Evolutionary conservation across 306 rosid species (phyloP), one percentile per base, ranked within the genome.

Genomic region (Comarum palustre): DNA sequence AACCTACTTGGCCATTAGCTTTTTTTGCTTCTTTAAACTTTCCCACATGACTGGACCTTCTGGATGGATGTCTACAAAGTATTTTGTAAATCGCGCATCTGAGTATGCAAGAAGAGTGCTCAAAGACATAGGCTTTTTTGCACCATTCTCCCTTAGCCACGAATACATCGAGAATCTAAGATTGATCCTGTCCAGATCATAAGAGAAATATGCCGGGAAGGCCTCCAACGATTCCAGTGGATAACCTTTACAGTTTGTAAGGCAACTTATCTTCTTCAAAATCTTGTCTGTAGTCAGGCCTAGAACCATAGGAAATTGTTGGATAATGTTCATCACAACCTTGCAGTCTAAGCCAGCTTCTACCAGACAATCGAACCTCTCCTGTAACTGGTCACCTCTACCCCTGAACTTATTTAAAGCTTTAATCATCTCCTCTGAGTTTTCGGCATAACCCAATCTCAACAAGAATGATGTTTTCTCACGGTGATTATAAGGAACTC

Each of bases 351-450:
- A 85, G 75, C 98, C 96, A 73, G 96, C 92, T 58, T 83, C 76
- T 24, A 90, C 93, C 59, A 92, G 79, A 83, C 92, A 88, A 81
- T 90, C 90, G 59, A 92, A 88, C 77, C 98, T 87, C 81, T 92
- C 96, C 73, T 90, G 96, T 66, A 92, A 75, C 73, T 84, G 87
- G 77, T 88, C 92, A 14, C 95, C 96, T 66, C 96, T 87, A 38
- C 95, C 96, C 55, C 84, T 79, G 71, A 90, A 92, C 77, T 64
- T 54, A 68, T 87, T 84, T 70, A 78, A 57, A 20, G 96, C 96
- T 72, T 80, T 82, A 43, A 48, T 81, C 96, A 92, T 88, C 84
- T 88, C 98, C n/a, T 90, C 87, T 16, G 98, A 84, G 83, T 90
- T 92, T 70, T 90, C 95, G 0, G 68, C n/a, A 73, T 85, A 92